Percentiles rank a stretch among this genome's conserved stretches.
phyloP scores from a whole-genome alignment of 2,329 filamentous ascomycete species.

The Xylaria sp. region DNA sequence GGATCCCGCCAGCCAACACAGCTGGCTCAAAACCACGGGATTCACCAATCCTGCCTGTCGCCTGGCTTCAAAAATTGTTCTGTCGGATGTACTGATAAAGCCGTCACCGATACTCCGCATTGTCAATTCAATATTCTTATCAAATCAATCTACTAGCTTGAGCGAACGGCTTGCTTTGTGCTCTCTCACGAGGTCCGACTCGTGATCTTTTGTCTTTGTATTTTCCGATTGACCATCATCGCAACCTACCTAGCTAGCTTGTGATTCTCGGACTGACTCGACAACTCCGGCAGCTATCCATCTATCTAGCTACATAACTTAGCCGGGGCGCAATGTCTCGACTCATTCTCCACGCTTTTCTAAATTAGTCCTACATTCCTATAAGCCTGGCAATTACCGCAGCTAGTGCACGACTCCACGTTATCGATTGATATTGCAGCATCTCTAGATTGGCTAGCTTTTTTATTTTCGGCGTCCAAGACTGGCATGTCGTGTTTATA shows the following conservation, averaged over 20 bases:
- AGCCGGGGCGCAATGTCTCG: slow-evolving; percentile 14
- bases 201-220: slow-evolving; percentile 17
- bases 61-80: background rate
- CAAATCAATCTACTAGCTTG: background rate
- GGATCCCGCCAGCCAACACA: slow-evolving; percentile 14
- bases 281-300: slow-evolving; percentile 1
- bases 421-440: slow-evolving; percentile 5
- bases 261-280: slow-evolving; percentile 34
- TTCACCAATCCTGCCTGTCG: background rate
- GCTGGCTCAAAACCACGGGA: slow-evolving; percentile 6
- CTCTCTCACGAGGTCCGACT: slow-evolving; percentile 4
- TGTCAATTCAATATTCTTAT: slow-evolving; percentile 3
- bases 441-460: background rate
- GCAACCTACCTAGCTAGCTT: slow-evolving; percentile 5
- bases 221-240: background rate
- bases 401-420: background rate
- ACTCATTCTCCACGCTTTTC: slow-evolving; percentile 12
- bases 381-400: background rate
- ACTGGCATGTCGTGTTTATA: slow-evolving; percentile 27
- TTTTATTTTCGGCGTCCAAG: slow-evolving; percentile 6
- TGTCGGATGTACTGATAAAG: slow-evolving; percentile 9
- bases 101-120: background rate
- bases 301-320: slow-evolving; percentile 8
- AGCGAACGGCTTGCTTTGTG: slow-evolving; percentile 27
- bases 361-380: slow-evolving; percentile 21